Evolutionary conservation across 106 monocot species (phyloP), one percentile per base, ranked within the genome.

Genomic region (Allium sativum): DNA sequence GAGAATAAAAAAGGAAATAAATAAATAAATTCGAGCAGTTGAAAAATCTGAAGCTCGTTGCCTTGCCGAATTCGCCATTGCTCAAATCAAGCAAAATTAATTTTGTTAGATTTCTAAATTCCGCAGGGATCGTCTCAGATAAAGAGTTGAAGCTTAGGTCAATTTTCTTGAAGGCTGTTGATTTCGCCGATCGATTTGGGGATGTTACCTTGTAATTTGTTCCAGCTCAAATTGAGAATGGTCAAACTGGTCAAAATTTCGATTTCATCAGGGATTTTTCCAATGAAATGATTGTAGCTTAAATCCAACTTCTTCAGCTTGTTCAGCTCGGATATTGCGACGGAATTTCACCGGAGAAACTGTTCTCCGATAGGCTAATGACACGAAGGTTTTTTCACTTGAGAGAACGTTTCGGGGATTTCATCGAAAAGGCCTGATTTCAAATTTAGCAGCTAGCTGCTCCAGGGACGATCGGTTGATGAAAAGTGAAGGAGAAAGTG

Each of bases 111-210:
- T 61, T 46, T 0, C 80, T 74, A 40, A 80, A 12, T 10, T 77
- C 64, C 10, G 17, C 7, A 9, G 87, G 87, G 46, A 88, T 73
- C 21, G 12, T 59, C 0, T 72, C 73, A 15, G 67, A 72, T 67
- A 88, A 68, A 20, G 56, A 65, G 65, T 88, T 88, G 70, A 48
- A 62, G 74, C 87, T 88, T 45, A 88, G 48, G 59, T 88, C 87
- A 6, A 83, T 18, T 55, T 88, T 88, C n/a, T 41, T 80, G 79
- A 18, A 88, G 73, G 0, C 60, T 68, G 12, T 45, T 21, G 53
- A 83, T 68, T 18, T 51, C 42, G 12, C 79, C 74, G 6, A 83
- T 7, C 8, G 83, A 76, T 14, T 18, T 18, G n/a, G 83, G 82
- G 61, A 88, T 10, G 4, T 10, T 42, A 17, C 87, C 83, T 40